Conservation (phyloP, 345 rosid species). For the Gossypium rotundifolium region DNA sequence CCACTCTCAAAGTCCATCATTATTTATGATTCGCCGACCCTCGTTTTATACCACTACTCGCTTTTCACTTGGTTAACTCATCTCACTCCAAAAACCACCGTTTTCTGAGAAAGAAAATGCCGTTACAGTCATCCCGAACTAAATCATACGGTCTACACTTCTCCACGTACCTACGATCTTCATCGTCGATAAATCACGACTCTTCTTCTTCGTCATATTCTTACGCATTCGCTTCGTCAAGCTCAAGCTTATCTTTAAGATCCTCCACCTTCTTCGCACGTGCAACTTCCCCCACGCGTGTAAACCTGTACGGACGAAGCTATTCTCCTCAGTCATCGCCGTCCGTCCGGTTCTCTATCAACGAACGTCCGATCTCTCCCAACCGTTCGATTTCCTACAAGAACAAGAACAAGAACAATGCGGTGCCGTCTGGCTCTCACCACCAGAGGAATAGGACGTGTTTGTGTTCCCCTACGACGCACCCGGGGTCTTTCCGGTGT, state of each 20-base stretch:
- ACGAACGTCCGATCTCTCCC: conserved; percentile 38
- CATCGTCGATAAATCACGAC: conserved; percentile 1
- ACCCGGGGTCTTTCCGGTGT: conserved; percentile 76
- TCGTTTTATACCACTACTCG: not conserved
- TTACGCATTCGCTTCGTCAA: conserved; percentile 36
- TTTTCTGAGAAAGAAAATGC: not conserved
- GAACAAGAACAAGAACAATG: conserved; percentile 18
- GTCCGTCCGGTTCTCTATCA: conserved; percentile 34
- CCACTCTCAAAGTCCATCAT: not conserved
- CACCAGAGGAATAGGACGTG: conserved; percentile 31
- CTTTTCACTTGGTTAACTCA: not conserved
- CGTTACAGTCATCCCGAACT: not conserved
- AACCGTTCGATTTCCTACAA: conserved; percentile 35
- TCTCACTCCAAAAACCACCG: not conserved
- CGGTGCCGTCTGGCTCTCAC: conserved; percentile 20
- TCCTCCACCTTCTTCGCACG: conserved; percentile 39
- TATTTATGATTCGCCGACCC: not conserved
- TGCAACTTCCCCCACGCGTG: conserved; percentile 49
- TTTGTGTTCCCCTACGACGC: conserved; percentile 64
- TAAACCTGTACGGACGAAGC: conserved; percentile 27
- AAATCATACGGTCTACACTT: not conserved
- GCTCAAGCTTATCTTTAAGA: conserved; percentile 38
- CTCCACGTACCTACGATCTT: not conserved
- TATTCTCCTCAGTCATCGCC: conserved; percentile 13
- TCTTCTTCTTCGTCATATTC: conserved; percentile 20